Evolutionary conservation across 2,329 filamentous ascomycete species (phyloP), one percentile per base, ranked within the genome.

Genomic region (Neurospora sp.): DNA sequence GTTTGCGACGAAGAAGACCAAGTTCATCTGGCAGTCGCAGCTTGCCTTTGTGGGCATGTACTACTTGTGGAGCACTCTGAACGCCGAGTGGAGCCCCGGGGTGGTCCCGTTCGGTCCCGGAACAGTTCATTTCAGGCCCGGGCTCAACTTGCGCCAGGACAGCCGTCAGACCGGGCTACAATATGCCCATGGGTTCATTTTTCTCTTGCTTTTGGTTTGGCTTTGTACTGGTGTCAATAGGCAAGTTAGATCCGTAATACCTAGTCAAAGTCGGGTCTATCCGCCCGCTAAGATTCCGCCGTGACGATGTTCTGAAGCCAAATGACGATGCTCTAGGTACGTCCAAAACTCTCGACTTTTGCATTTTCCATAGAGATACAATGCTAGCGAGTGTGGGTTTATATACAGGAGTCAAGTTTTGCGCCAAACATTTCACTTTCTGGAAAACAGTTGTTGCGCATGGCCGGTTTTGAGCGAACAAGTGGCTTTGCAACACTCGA

Each of bases 321-420:
- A 12, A 17, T 33, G 15, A 8, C 52, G 6, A 2, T 8, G 23
- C 52, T 62, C 52, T 33, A 23, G 19, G 19, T 23, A 33, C 4
- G 12, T 62, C 23, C 52, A 33, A 1, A 33, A 4, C 12, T 1
- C 3, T 62, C 52, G 2, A 10, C 12, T 5, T 33, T 2, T 52
- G 11, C 5, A 28, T 6, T 6, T 15, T 2, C 2, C 2, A 8
- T 2, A 28, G 28, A 4, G 28, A 3, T 28, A 28, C 23, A 12
- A 15, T 23, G 11, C 4, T 52, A 12, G 10, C 0, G 23, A 1
- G 5, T 6, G 10, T 12, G 0, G 11, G 15, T 28, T 11, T 1
- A 1, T 15, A 52, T 15, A 5, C 19, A 3, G 3, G 6, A 6
- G 19, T 28, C 5, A 15, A 3, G 11, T 12, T 52, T 6, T 6